A percentile compares a stretch with the other conserved stretches of the same genome.
Evolutionary conservation across 176 grass and related monocot genomes (phyloP).

Genomic region (Oryza meyeriana): DNA sequence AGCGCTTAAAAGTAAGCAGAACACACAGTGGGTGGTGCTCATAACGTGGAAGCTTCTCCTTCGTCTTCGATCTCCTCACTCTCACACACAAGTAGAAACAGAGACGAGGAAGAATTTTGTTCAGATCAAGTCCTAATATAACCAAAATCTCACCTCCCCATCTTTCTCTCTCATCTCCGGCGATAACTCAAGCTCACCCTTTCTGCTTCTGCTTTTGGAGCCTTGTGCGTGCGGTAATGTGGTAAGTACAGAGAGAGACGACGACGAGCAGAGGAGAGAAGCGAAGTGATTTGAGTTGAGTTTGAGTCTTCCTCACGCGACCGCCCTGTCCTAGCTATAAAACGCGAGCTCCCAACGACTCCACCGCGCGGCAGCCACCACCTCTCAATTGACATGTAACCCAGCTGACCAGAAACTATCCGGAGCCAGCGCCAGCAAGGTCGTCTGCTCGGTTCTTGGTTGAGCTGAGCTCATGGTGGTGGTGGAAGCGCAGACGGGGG

Average conservation of each 20-base stretch:
- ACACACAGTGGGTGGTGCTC: background rate
- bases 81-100: background rate
- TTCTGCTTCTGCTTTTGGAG: background rate
- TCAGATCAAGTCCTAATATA: background rate
- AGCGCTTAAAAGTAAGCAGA: background rate
- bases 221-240: background rate
- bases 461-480: background rate
- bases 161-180: too few species aligned
- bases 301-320: constrained; percentile 71
- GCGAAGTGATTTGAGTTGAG: background rate
- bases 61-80: background rate
- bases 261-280: background rate
- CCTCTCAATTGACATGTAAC: background rate
- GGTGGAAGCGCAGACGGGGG: background rate
- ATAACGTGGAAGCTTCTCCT: constrained; percentile 48
- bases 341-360: constrained; percentile 31
- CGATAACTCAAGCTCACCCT: background rate
- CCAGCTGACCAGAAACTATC: background rate
- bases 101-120: constrained; percentile 22
- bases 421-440: background rate
- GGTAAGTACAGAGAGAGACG: background rate
- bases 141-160: background rate
- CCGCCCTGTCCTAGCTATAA: constrained; percentile 30
- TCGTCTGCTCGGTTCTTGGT: background rate
- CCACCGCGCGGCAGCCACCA: background rate